Conservation (phyloP, 805 yeast species). For the Starmerella apis region DNA sequence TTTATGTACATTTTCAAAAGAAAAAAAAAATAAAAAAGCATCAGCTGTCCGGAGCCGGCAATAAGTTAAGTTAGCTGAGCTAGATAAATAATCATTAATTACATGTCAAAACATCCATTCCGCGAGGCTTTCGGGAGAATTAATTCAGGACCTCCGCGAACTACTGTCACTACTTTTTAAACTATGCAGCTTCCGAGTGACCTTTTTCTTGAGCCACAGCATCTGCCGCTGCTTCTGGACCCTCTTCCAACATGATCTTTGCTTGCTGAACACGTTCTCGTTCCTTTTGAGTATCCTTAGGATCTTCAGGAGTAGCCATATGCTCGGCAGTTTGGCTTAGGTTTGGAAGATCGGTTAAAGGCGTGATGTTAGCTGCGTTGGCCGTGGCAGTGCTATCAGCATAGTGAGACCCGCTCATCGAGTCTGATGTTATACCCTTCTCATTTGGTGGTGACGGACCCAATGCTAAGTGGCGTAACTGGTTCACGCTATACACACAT, state of each 20-base stretch:
- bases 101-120: background rate
- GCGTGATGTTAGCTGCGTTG: slow-evolving; percentile 25
- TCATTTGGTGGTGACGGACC: slow-evolving; percentile 27
- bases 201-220: background rate
- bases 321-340: slow-evolving; percentile 20
- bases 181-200: background rate
- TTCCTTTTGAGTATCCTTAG: slow-evolving; percentile 15
- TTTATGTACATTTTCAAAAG: too few species aligned
- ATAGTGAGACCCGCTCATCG: slow-evolving; percentile 24
- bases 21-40: too few species aligned
- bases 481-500: slow-evolving; percentile 50
- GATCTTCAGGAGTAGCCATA: slow-evolving; percentile 18
- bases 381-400: slow-evolving; percentile 28
- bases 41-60: background rate
- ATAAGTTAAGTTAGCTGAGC: background rate
- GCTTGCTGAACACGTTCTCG: slow-evolving; percentile 17
- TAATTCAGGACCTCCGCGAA: too few species aligned
- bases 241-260: slow-evolving; percentile 9
- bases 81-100: background rate
- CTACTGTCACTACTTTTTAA: too few species aligned
- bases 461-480: slow-evolving; percentile 32
- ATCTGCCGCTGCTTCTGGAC: background rate
- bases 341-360: slow-evolving; percentile 19
- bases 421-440: slow-evolving; percentile 22
- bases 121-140: background rate